Conservation (phyloP, 352 stramenopile genomes). For the Globisporangium paddicum region DNA sequence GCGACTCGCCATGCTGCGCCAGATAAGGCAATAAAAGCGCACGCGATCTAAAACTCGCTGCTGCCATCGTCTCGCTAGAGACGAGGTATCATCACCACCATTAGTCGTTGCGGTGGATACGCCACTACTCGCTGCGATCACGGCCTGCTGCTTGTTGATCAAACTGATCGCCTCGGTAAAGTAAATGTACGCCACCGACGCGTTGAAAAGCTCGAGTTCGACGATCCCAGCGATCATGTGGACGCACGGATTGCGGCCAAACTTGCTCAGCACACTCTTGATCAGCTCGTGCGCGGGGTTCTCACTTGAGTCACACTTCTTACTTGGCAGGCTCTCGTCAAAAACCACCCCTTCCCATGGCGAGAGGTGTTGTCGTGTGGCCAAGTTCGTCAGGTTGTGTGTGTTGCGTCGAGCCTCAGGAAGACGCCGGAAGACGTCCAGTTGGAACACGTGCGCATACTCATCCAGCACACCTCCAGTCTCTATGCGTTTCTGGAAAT, state of each 20-base stretch:
- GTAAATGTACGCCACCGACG: conserved; percentile 24
- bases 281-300: conserved; percentile 21
- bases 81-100: conserved; percentile 5
- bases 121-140: not conserved
- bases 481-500: conserved; percentile 35
- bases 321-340: conserved; percentile 9
- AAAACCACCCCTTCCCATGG: conserved; percentile 37
- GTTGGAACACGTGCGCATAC: conserved; percentile 48
- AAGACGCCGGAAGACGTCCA: conserved; percentile 38
- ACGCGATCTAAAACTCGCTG: conserved; percentile 29
- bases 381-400: not conserved
- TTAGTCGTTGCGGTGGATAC: not conserved
- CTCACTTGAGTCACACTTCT: not conserved
- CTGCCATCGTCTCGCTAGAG: conserved; percentile 26
- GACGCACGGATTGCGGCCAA: conserved; percentile 27
- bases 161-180: conserved; percentile 37
- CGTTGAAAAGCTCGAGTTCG: conserved; percentile 45
- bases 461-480: conserved; percentile 23
- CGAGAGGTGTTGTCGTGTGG: conserved; percentile 7
- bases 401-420: conserved; percentile 9
- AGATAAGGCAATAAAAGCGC: conserved; percentile 54
- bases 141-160: conserved; percentile 14
- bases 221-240: conserved; percentile 52
- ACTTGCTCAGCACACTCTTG: conserved; percentile 13
- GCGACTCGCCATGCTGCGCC: conserved; percentile 34